These are phyloP conservation scores for Brassica balearica DNA, from an alignment of 441 rosid genomes.

Conservation along the genomic window DNA sequence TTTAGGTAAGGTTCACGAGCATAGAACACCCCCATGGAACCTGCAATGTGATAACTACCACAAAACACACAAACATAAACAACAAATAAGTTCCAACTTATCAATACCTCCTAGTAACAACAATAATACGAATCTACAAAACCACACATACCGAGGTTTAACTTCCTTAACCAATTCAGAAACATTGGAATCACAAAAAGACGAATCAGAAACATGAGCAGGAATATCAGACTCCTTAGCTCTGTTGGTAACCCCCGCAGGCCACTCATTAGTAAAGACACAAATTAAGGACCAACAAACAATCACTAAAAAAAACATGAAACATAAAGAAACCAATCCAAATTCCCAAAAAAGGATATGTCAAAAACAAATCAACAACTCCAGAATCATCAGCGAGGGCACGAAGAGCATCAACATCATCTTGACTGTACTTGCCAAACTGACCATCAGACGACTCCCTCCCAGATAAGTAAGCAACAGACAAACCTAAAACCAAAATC, in stretches of 20 bases:
- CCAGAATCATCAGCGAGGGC: constrained; percentile 94
- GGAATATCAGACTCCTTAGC: constrained; percentile 64
- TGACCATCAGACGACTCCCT: constrained; percentile 57
- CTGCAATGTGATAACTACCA: constrained; percentile 91
- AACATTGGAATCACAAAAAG: constrained; percentile 60
- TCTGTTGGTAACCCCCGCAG: constrained; percentile 69
- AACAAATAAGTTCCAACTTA: constrained; percentile 2
- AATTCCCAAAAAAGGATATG: constrained; percentile 65
- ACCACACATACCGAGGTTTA: constrained; percentile 66
- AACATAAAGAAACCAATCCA: constrained; percentile 3
- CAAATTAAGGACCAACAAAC: constrained; percentile 57
- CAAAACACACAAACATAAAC: constrained; percentile 25
- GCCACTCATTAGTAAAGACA: constrained; percentile 88
- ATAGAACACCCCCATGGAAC: constrained; percentile 80
- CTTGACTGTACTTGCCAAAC: constrained; percentile 80
- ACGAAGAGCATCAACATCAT: constrained; percentile 87
- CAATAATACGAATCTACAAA: constrained; percentile 7
- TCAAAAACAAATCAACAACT: constrained; percentile 75
- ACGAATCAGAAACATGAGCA: constrained; percentile 58
- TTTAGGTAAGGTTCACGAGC: constrained; percentile 90
- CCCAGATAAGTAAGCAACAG: constrained; percentile 86
- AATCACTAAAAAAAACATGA: neutral
- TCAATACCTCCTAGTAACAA: neutral
- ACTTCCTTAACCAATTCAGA: constrained; percentile 83
- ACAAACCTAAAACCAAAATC: constrained; percentile 60